These are phyloP conservation scores for Quercus alba DNA, from an alignment of 306 rosid genomes.

Conservation along the genomic window DNA sequence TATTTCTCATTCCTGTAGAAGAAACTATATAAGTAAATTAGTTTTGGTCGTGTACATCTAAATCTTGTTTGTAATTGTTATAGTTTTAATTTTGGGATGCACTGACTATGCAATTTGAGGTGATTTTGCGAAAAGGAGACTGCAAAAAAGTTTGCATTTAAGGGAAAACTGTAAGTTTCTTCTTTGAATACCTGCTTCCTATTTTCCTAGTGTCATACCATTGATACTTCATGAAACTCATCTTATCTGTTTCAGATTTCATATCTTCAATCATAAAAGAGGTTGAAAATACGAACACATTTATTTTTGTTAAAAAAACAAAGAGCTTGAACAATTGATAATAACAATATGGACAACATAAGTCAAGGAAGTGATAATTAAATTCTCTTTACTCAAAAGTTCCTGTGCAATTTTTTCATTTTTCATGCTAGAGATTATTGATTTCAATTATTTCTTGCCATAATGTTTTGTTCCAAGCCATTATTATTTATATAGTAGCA, in stretches of 20 bases:
- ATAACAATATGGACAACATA: not conserved
- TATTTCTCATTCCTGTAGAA: not conserved
- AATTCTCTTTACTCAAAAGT: not conserved
- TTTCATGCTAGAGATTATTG: not conserved
- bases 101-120: constrained; percentile 35
- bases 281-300: no score
- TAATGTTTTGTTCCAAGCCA: no score
- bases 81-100: not conserved
- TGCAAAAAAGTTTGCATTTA: constrained; percentile 52
- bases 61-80: not conserved
- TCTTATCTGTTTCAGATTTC: not conserved
- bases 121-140: not conserved
- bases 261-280: not conserved
- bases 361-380: not conserved
- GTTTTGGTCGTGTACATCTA: not conserved
- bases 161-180: constrained; percentile 49
- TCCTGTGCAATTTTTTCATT: not conserved
- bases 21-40: not conserved
- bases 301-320: not conserved
- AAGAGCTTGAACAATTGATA: not conserved
- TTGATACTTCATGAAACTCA: constrained; percentile 9
- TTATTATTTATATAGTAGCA: not conserved
- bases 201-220: not conserved
- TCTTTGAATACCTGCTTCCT: constrained; percentile 9
- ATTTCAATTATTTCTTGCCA: not conserved